A percentile compares a stretch with the other conserved stretches of the same genome.
phyloP scores from a whole-genome alignment of 208 protist species.

The Porcisia deanei region DNA sequence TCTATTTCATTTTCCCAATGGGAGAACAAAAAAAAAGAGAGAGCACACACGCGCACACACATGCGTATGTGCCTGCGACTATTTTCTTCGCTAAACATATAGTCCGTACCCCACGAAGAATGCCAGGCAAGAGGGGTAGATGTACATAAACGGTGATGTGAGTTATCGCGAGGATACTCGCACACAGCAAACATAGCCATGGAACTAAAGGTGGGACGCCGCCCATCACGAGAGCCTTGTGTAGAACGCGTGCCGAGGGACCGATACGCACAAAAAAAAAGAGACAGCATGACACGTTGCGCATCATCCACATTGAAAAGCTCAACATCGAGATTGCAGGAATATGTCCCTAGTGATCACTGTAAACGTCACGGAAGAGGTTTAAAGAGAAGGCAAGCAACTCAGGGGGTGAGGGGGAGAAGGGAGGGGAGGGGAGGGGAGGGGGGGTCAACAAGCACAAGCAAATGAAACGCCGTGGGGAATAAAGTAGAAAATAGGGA shows the following conservation, averaged over 20 bases:
- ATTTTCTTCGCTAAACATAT: neutral
- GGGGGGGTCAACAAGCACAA: neutral
- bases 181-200: neutral
- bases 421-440: too few species aligned
- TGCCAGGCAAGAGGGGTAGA: neutral
- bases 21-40: neutral
- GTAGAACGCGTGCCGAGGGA: neutral
- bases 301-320: neutral
- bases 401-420: too few species aligned
- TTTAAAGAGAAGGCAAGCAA: too few species aligned
- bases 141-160: neutral
- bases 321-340: neutral
- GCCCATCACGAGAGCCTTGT: neutral
- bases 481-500: neutral
- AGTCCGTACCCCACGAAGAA: neutral
- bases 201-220: neutral
- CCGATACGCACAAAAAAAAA: neutral
- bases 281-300: neutral
- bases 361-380: neutral
- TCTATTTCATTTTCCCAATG: neutral
- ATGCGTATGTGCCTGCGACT: neutral
- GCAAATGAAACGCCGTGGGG: neutral
- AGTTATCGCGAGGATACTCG: neutral
- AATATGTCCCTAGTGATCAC: neutral
- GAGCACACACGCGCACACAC: neutral